Evolutionary conservation across 1,139 yeast genomes (phyloP), one percentile per base, ranked within the genome.

Genomic region (Saccharomycopsis hybrid): DNA sequence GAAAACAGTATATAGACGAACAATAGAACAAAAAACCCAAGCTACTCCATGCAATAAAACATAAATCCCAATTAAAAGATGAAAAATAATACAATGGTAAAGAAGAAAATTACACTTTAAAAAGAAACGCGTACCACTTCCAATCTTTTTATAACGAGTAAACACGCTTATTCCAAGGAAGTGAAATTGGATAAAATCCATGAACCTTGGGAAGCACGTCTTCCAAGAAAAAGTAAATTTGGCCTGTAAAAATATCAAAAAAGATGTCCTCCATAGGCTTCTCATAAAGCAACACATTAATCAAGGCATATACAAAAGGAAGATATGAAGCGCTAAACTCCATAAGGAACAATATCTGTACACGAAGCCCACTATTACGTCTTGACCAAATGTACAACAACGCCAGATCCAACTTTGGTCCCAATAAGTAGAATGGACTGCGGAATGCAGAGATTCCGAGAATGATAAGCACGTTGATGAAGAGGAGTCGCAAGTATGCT

Each of bases 131-230:
- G 18, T 18, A 18, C 18, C 18, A 18, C 18, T 18, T 18, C 18
- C 18, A 18, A 18, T 18, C 18, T 18, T 18, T 18, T 18, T 18
- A 18, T 18, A 18, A 18, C 18, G 18, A 18, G 18, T 18, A 1
- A 18, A 18, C 18, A 18, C 18, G 18, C 18, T 18, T 18, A 18
- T 18, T 18, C 18, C 18, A 51, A 5, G 55, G 55, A 5, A 49
- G 48, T n/a, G 30, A n/a, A 5, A 51, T 31, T 18, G 50, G 46
- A 35, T 36, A 13, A 37, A 38, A 38, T 18, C 47, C 48, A 39
- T 54, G 54, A 11, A 54, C 3, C 39, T 38, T 50, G 29, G 55
- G 50, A 24, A 48, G 50, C 13, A 51, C 47, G 28, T 53, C 54
- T 43, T 27, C 25, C 18, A 54, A 46, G 39, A 39, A 54, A 35